A percentile compares a stretch with the other conserved stretches of the same genome.
phyloP scores from a whole-genome alignment of 371 early-diverging fungal species.

The Mortierella polycephala region DNA sequence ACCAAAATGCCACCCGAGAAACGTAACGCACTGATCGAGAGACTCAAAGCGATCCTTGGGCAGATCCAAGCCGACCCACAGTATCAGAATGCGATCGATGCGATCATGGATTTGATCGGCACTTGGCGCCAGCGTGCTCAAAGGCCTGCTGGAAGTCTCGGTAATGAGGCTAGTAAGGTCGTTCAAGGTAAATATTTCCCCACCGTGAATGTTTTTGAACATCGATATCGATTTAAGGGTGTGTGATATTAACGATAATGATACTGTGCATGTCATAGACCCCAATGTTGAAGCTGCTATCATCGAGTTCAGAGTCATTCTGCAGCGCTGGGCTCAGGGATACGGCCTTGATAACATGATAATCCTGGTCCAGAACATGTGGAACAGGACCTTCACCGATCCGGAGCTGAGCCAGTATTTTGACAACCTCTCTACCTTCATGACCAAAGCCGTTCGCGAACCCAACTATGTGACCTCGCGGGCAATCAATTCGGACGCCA shows the following conservation, averaged over 20 bases:
- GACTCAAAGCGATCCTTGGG: conserved; percentile 57
- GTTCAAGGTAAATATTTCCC: conserved; percentile 11
- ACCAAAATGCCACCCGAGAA: conserved; percentile 58
- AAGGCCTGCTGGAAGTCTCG: conserved; percentile 19
- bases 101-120: conserved; percentile 54
- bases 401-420: conserved; percentile 54
- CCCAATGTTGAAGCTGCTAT: conserved; percentile 53
- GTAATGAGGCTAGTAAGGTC: conserved; percentile 29
- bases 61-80: conserved; percentile 63
- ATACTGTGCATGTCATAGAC: conserved; percentile 7
- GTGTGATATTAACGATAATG: not conserved
- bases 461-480: conserved; percentile 41
- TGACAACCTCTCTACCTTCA: conserved; percentile 37
- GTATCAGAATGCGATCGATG: conserved; percentile 62
- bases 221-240: not conserved
- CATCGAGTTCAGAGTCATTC: conserved; percentile 59
- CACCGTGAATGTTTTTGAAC: not conserved
- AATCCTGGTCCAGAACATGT: conserved; percentile 46
- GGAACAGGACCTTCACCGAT: conserved; percentile 50
- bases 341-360: conserved; percentile 59
- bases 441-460: conserved; percentile 36
- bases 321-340: conserved; percentile 70
- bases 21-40: conserved; percentile 56
- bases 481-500: conserved; percentile 27
- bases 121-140: conserved; percentile 57